Evolutionary conservation across 192 early-diverging fungal species (phyloP), one percentile per base, ranked within the genome.

Genomic region (Backusella mclennaniae): DNA sequence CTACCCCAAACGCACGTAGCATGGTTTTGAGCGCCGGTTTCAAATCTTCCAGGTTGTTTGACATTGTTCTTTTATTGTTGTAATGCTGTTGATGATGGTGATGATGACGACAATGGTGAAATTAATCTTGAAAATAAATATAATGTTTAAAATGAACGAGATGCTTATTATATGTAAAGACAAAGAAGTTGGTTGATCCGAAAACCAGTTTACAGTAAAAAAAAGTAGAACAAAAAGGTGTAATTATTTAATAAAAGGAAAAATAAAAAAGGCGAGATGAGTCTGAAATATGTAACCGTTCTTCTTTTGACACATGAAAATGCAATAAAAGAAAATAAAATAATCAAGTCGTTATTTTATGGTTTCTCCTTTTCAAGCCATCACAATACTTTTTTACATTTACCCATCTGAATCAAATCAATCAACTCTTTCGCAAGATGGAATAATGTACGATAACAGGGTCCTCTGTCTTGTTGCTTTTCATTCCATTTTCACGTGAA

Each of bases 1-100:
- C 73, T 4, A 82, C 29, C 17, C 76, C 81, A 77, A 72, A 82
- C 8, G 81, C 81, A 53, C 81, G 77, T 35, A 82, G 26, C 26
- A 70, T 21, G 23, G 71, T 78, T 23, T 56, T 52, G 5, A 78
- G 44, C 1, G 77, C 63, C 14, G 73, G 73, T 52, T 66, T 35
- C n/a, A 74, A 38, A 11, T 74, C 73, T n/a, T 36, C n/a, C 23
- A 63, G 26, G 12, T 29, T 63, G 56, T 29, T 29, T 63, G 56
- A 63, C 56, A 63, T 63, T 63, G 21, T 63, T 29, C 3, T 63
- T 3, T 63, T 63, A n/a, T 49, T 49, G 19, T 11, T 29, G 56
- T 4, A 56, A 21, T 6, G 33, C 33, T 33, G 53, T 9, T 56
- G 21, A 29, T 29, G 56, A 63, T 63, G 56, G 21, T 8, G n/a